phyloP scores from a whole-genome alignment of 1,139 yeast genomes.

The Pichia sp. region DNA sequence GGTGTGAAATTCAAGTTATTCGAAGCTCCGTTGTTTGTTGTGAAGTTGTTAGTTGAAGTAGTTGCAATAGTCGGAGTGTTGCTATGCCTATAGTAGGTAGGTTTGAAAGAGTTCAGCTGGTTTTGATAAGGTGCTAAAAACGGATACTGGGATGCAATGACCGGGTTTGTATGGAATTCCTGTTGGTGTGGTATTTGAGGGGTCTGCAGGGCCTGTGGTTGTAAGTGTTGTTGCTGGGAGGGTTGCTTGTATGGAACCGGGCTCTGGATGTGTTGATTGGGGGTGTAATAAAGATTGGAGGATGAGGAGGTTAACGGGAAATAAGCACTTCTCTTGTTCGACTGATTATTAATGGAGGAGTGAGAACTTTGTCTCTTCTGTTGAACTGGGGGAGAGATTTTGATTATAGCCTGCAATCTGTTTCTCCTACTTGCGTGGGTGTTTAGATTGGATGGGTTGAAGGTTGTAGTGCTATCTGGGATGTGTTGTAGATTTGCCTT shows the following conservation, averaged over 20 bases:
- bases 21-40: not conserved
- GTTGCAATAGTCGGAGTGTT: conserved; percentile 12
- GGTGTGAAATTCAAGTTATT: conserved; percentile 9
- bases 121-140: conserved; percentile 10
- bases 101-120: conserved; percentile 4
- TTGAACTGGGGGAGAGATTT: conserved; percentile 21
- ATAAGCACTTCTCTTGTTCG: conserved; percentile 26
- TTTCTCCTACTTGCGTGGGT: conserved; percentile 10
- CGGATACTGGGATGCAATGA: conserved; percentile 9
- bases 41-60: conserved; percentile 6
- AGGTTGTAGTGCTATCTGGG: not conserved
- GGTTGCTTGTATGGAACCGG: not conserved
- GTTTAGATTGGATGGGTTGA: not conserved
- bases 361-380: conserved; percentile 32
- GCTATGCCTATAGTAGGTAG: conserved; percentile 6
- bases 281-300: not conserved
- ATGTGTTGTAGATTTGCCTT: not conserved
- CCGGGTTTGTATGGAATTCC: conserved; percentile 2
- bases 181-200: conserved; percentile 6
- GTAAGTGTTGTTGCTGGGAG: not conserved
- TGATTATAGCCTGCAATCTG: conserved; percentile 17
- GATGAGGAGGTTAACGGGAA: conserved; percentile 9
- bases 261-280: conserved; percentile 2
- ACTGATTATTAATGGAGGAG: conserved; percentile 21
- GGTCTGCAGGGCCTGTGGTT: not conserved